Evolutionary conservation across 495 filamentous ascomycete species (phyloP), one percentile per base, ranked within the genome.

Genomic region (Penicillium cosmopolitanum): DNA sequence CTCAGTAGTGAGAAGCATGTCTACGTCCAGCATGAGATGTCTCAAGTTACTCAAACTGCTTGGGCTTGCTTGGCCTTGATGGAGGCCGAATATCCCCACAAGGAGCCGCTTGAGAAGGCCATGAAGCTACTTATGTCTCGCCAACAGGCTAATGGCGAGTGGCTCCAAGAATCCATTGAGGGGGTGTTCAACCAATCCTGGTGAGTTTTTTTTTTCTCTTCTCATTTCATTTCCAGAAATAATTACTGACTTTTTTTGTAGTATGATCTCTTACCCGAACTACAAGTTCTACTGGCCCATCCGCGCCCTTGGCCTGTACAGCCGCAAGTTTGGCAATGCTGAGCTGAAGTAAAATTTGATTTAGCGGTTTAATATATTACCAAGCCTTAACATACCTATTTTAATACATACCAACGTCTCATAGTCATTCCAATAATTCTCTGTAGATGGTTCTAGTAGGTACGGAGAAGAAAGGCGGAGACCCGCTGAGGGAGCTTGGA

Each of bases 161-260:
- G 95, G 95, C 72, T 89, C 61, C 94, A 97, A 68, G 95, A 98
- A 75, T 87, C 86, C 0, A 97, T 98, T 65, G 95, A 98, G 68
- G 95, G 95, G 7, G 95, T 98, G 12, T 98, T 98, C 79, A 98
- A 98, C 76, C 96, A 97, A 78, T 96, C 87, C 67, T 97, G 95
- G 86, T 88, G 66, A 74, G 85, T 84, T 11, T 9, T 23, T 84
- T 9, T 9, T 23, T 5, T 12, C 33, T 51, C 35, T 25, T 3
- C 44, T 51, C 78, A 72, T 74, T 88, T 84, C 91, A 89, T 38
- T n/a, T 55, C 4, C 12, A 40, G 12, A 42, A 50, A 86, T 85
- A 31, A 92, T 93, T 42, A 93, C 79, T 96, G 90, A 71, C 56
- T 15, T 9, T 53, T 58, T 31, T 65, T 23, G 18, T 28, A 90